These are phyloP conservation scores for Cercospora sojina DNA, from an alignment of 2,329 filamentous ascomycete genomes.

Conservation along the genomic window DNA sequence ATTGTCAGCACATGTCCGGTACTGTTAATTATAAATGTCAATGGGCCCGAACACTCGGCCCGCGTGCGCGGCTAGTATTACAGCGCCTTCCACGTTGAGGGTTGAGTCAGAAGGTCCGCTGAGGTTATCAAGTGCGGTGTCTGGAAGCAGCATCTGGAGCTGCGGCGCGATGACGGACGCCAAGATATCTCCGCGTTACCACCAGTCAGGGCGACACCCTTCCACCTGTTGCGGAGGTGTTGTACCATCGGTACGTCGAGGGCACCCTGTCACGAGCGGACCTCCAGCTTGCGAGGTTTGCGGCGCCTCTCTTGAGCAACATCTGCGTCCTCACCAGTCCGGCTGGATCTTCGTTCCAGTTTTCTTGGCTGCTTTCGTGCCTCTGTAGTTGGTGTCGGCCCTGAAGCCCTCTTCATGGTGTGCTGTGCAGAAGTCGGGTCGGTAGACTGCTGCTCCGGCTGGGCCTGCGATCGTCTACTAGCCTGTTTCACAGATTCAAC, in stretches of 20 bases:
- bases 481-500: conserved; percentile 15
- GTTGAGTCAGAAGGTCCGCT: conserved; percentile 2
- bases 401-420: background rate
- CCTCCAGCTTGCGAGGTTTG: conserved; percentile 22
- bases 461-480: conserved; percentile 2
- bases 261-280: conserved; percentile 5
- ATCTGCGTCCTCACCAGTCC: background rate
- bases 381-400: background rate
- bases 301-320: background rate
- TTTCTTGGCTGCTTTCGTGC: conserved; percentile 25
- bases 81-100: background rate
- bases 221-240: background rate
- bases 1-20: background rate
- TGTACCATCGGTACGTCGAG: background rate
- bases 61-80: background rate
- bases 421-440: background rate
- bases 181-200: background rate
- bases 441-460: background rate
- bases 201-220: background rate
- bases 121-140: conserved; percentile 1
- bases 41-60: background rate
- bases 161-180: conserved; percentile 5
- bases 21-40: background rate
- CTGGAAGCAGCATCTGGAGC: conserved; percentile 8
- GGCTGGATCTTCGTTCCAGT: conserved; percentile 18